These are phyloP conservation scores for Macrolepiota dolichaula DNA, from an alignment of 768 basidiomycete genomes.

Conservation along the genomic window DNA sequence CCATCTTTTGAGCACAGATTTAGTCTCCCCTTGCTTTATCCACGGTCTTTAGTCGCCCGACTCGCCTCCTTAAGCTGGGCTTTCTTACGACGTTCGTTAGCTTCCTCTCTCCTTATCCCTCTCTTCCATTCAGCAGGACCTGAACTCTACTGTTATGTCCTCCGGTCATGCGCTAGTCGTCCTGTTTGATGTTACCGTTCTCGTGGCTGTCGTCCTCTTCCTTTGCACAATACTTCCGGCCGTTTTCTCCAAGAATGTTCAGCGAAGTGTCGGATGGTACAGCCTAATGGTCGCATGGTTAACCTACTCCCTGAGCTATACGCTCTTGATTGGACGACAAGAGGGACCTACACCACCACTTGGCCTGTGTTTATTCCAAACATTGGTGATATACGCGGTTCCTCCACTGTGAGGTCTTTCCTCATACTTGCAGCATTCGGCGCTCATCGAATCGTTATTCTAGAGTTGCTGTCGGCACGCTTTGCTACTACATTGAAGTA, in stretches of 20 bases:
- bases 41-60: background rate
- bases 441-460: background rate
- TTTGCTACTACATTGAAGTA: slow-evolving; percentile 7
- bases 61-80: background rate
- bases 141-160: background rate
- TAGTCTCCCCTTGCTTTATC: background rate
- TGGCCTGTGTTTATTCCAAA: slow-evolving; percentile 2
- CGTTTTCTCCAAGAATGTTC: background rate
- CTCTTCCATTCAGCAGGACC: background rate
- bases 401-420: background rate
- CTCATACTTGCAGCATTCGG: background rate
- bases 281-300: slow-evolving; percentile 4
- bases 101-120: too few species aligned
- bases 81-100: background rate
- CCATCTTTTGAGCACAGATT: background rate
- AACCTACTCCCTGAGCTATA: slow-evolving; percentile 6
- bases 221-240: background rate
- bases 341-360: background rate
- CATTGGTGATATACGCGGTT: background rate
- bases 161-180: slow-evolving; percentile 8
- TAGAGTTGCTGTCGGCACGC: background rate
- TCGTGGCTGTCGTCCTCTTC: background rate
- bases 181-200: slow-evolving; percentile 1
- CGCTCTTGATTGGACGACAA: slow-evolving; percentile 1
- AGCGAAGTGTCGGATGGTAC: slow-evolving; percentile 6